These are phyloP conservation scores for Tremella mesenterica DNA, from an alignment of 768 basidiomycete species.

Conservation along the genomic window DNA sequence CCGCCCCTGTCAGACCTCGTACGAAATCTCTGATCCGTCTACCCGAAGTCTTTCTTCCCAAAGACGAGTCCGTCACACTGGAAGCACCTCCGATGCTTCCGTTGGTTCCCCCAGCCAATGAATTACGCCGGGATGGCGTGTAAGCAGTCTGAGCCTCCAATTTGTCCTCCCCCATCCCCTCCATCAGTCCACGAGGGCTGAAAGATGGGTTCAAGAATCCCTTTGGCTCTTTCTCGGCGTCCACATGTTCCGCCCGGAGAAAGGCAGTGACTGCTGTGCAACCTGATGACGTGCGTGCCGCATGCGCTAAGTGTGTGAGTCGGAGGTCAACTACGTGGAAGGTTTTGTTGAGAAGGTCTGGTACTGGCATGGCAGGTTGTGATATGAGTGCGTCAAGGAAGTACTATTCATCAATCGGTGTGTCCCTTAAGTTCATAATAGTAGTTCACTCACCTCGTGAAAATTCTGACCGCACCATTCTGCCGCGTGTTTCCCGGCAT, in stretches of 20 bases:
- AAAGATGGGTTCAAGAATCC: slow-evolving; percentile 39
- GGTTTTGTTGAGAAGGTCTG: slow-evolving; percentile 82
- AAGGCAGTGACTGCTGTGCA: slow-evolving; percentile 96
- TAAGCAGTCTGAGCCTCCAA: slow-evolving; percentile 30
- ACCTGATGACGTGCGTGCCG: slow-evolving; percentile 88
- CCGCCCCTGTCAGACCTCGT: slow-evolving; percentile 26
- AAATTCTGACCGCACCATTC: slow-evolving; percentile 98
- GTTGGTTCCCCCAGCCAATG: slow-evolving; percentile 15
- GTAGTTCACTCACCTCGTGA: slow-evolving; percentile 56
- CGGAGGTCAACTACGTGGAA: slow-evolving; percentile 85
- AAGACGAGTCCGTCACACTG: neutral
- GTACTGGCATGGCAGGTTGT: slow-evolving; percentile 57
- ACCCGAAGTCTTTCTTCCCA: slow-evolving; percentile 26
- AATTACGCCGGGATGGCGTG: slow-evolving; percentile 11
- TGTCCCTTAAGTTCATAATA: neutral
- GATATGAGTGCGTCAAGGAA: slow-evolving; percentile 63
- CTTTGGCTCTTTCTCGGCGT: slow-evolving; percentile 36
- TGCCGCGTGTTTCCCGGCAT: slow-evolving; percentile 96
- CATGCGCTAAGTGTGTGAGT: slow-evolving; percentile 73
- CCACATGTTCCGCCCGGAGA: slow-evolving; percentile 74
- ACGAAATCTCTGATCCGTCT: slow-evolving; percentile 40
- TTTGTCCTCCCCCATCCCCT: slow-evolving; percentile 41
- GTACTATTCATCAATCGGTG: slow-evolving; percentile 45
- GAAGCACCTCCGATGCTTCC: neutral
- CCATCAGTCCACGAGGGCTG: slow-evolving; percentile 33